Evolutionary conservation across 306 rosid genomes (phyloP), one percentile per base, ranked within the genome.

Genomic region (Vigna reflexopilosa): DNA sequence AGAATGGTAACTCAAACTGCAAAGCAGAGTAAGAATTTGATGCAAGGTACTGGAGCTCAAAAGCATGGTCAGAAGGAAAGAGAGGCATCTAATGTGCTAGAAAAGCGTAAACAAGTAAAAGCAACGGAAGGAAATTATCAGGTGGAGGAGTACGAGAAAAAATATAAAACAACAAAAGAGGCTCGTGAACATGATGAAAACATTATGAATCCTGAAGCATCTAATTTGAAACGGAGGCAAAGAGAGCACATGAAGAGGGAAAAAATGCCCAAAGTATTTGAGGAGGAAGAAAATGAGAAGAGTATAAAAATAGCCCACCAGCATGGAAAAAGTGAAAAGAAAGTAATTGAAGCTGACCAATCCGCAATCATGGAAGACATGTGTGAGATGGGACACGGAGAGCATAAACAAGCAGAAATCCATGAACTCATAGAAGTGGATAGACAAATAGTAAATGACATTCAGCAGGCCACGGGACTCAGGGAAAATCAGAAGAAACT

Each of bases 401-500:
- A 28, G 20, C 40, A 61, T 61, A 61, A 30, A 5, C 65, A 58
- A 28, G 67, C 7, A 17, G 13, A 16, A 62, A 30, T 6, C 45
- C 67, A 62, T 45, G 32, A 62, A 32, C 13, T 45, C 67, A 62
- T 7, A 30, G 67, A 62, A 15, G 44, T 62, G 15, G 22, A 62
- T 62, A 16, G 24, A 8, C 22, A 32, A 34, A 62, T 14, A 62
- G 14, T 14, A 3, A 62, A 32, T 30, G 67, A 59, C 2, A 38
- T 28, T 59, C 42, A 28, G 11, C 42, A 6, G 19, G 42, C 9
- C 10, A 59, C 2, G 20, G 17, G 42, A 10, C 42, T 34, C 16
- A 34, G 45, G 24, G 68, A 62, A 62, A 62, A 62, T 62, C 45
- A 62, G 24, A 62, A 62, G 68, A 62, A 32, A 62, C 68, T 62